phyloP scores from a whole-genome alignment of 371 early-diverging fungal species.

The Zychaea mexicana region DNA sequence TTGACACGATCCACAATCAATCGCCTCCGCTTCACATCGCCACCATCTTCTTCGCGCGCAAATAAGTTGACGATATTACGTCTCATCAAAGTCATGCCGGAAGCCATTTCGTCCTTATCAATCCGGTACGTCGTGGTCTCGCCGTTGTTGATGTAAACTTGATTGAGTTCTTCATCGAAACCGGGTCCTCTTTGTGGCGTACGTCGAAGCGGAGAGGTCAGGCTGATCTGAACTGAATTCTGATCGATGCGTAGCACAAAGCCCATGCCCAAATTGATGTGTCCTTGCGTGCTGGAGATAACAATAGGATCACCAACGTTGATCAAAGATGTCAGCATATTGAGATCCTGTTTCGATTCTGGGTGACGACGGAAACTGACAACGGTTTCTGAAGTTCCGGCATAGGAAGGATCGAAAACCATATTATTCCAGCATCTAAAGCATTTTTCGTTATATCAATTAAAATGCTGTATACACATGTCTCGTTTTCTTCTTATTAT shows the following conservation, averaged over 20 bases:
- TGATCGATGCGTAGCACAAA: conserved; percentile 59
- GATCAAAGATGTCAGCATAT: conserved; percentile 55
- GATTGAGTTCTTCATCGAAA: conserved; percentile 42
- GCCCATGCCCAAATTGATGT: conserved; percentile 80
- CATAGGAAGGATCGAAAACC: conserved; percentile 12
- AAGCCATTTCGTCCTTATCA: conserved; percentile 81
- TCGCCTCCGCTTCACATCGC: conserved; percentile 54
- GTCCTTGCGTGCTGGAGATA: conserved; percentile 75
- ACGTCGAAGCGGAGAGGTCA: conserved; percentile 71
- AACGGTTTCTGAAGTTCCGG: neutral
- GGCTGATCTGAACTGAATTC: conserved; percentile 51
- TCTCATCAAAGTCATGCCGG: conserved; percentile 68
- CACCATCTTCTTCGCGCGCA: conserved; percentile 37
- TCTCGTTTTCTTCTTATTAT: neutral
- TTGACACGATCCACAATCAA: conserved; percentile 81
- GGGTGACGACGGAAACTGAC: neutral
- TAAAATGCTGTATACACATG: no score
- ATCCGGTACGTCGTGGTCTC: conserved; percentile 63
- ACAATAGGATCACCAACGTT: conserved; percentile 82
- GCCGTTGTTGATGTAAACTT: neutral
- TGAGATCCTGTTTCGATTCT: neutral
- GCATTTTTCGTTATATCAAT: neutral
- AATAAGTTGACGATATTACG: conserved; percentile 80
- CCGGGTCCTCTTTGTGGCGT: conserved; percentile 46
- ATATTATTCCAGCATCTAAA: conserved; percentile 30